phyloP scores from a whole-genome alignment of 2,329 filamentous ascomycete species.

The Fusarium sp. region DNA sequence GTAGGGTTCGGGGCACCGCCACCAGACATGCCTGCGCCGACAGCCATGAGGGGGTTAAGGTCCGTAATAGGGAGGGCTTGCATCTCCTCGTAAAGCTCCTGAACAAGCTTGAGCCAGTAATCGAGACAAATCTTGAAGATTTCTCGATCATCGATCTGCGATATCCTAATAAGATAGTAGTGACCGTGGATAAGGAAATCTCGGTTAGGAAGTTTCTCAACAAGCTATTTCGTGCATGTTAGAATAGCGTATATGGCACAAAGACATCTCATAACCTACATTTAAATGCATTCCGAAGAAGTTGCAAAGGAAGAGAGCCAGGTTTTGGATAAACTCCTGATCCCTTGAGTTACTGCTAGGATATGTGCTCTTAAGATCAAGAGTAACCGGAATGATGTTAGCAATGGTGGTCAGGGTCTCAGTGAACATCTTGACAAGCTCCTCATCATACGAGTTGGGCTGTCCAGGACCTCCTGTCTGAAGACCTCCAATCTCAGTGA shows the following conservation, averaged over 20 bases:
- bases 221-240: constrained; percentile 66
- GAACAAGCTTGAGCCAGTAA: constrained; percentile 98
- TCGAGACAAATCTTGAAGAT: constrained; percentile 99
- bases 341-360: constrained; percentile 90
- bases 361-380: constrained; percentile 93
- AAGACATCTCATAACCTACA: constrained; percentile 59
- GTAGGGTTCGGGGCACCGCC: constrained; percentile 87
- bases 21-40: constrained; percentile 77
- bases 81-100: constrained; percentile 99
- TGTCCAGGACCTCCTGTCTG: constrained; percentile 80
- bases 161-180: constrained; percentile 98
- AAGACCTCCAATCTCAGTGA: constrained; percentile 96
- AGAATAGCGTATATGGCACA: constrained; percentile 27
- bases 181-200: constrained; percentile 96
- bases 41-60: constrained; percentile 86
- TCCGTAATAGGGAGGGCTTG: constrained; percentile 94
- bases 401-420: constrained; percentile 93
- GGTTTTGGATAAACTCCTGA: constrained; percentile 97
- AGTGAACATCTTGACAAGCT: constrained; percentile 98
- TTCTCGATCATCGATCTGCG: constrained; percentile 97
- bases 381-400: constrained; percentile 88
- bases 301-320: constrained; percentile 95
- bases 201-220: constrained; percentile 94
- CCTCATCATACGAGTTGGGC: constrained; percentile 86
- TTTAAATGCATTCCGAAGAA: constrained; percentile 95